Conservation (phyloP, 2,329 filamentous ascomycete species). For the Trichoderma sp. region DNA sequence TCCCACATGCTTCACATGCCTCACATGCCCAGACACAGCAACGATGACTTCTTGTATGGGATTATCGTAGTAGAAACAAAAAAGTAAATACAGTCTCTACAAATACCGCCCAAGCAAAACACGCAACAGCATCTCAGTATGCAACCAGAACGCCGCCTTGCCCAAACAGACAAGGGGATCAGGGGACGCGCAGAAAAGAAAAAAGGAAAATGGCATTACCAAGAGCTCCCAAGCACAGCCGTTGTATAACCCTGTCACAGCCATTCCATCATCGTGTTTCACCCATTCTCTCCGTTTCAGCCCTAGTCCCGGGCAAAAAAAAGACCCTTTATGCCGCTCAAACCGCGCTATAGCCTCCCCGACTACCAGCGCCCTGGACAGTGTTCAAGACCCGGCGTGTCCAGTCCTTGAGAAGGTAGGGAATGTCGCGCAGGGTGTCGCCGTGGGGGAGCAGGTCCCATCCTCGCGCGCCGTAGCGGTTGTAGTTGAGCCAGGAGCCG, state of each 20-base stretch:
- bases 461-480: slow-evolving; percentile 88
- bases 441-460: slow-evolving; percentile 95
- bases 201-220: slow-evolving; percentile 8
- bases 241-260: slow-evolving; percentile 20
- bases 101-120: slow-evolving; percentile 36
- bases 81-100: slow-evolving; percentile 29
- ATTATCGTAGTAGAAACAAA: slow-evolving; percentile 22
- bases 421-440: slow-evolving; percentile 87
- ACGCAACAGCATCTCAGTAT: slow-evolving; percentile 33
- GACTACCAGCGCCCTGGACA: slow-evolving; percentile 77
- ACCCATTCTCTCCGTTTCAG: slow-evolving; percentile 3
- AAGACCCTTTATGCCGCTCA: slow-evolving; percentile 45
- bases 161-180: slow-evolving; percentile 20
- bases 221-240: slow-evolving; percentile 28
- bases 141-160: slow-evolving; percentile 36
- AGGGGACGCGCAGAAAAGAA: slow-evolving; percentile 7
- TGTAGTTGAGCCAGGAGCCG: slow-evolving; percentile 98
- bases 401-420: slow-evolving; percentile 91
- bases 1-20: too few relatives aligned
- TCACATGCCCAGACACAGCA: not conserved
- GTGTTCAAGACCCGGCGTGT: slow-evolving; percentile 76
- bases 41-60: slow-evolving; percentile 14
- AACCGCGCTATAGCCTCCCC: slow-evolving; percentile 94
- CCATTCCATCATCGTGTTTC: slow-evolving; percentile 2
- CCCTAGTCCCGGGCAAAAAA: not conserved